phyloP scores from a whole-genome alignment of 73 alveolate species.

The Paramecium caudatum region DNA sequence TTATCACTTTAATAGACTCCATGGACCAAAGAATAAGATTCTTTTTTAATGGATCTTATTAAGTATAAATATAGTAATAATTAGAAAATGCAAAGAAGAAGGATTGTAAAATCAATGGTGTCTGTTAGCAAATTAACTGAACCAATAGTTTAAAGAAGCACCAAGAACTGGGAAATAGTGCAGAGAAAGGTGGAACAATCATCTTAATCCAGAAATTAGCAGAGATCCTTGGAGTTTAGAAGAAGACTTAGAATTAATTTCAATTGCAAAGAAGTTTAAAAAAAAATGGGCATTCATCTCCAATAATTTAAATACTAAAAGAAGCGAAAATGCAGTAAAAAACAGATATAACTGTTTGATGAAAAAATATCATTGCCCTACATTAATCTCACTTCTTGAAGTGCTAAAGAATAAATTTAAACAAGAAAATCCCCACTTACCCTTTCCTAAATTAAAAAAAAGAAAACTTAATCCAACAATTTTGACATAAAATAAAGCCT shows the following conservation, averaged over 20 bases:
- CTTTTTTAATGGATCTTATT: neutral
- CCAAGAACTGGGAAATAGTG: conserved; percentile 91
- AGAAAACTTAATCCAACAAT: too few relatives aligned
- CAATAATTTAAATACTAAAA: conserved; percentile 74
- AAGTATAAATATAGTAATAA: neutral
- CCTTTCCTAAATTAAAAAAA: neutral
- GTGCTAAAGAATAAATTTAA: neutral
- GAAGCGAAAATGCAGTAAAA: conserved; percentile 93
- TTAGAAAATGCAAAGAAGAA: conserved; percentile 33
- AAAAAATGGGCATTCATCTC: conserved; percentile 92
- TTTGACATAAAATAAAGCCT: too few relatives aligned
- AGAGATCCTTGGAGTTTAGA: conserved; percentile 88
- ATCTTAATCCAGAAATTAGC: conserved; percentile 88
- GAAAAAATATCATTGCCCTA: conserved; percentile 32
- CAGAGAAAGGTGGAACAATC: conserved; percentile 95
- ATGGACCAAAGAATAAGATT: conserved; percentile 48
- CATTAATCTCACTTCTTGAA: neutral
- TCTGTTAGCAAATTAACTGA: conserved; percentile 36
- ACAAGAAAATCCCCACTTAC: neutral
- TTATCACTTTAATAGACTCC: conserved; percentile 33
- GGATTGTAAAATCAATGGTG: conserved; percentile 62
- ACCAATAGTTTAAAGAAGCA: neutral
- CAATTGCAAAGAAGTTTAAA: conserved; percentile 83
- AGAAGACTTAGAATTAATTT: conserved; percentile 86
- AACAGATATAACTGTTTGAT: conserved; percentile 80